Base-by-base conservation (phyloP, 2,329 filamentous ascomycete species). In the Microsporum canis region DNA sequence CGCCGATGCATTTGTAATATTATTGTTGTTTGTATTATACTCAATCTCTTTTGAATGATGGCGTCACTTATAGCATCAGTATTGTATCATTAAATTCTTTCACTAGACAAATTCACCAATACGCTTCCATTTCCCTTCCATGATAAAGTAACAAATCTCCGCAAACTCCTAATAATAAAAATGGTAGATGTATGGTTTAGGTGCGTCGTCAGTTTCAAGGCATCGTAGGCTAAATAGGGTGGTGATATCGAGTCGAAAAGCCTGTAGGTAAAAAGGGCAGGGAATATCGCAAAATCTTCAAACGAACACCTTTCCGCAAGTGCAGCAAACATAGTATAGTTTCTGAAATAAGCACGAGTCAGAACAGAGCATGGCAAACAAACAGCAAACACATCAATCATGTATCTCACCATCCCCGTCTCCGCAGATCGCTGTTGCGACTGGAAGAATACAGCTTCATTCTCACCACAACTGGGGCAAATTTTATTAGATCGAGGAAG, bases 361-460 rank as follows among this genome's bases (percentile, higher is more conserved):
- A 70, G 66, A 59, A 33, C 61, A 36, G 12, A 33, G 8, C 14
- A 7, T 61, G 31, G 47, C 34, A 57, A 29, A 61, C 4, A 62
- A n/a, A 55, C 12, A 23, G 34, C 23, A 57, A 14, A 14, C 5
- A 29, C 12, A 43, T 31, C 45, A 23, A 14, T 39, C 31, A n/a
- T 41, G 7, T 31, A 57, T 67, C 88, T 81, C 77, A 97, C 94
- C 94, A 99, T 99, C 78, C 94, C 94, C 51, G 94, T 99, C 76
- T 97, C 91, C 57, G 90, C 89, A 68, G 88, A 96, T 76, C 94
- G 88, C 79, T 97, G 91, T 74, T 99, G 94, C 64, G 91, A 96
- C 79, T 99, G 94, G 80, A 99, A 99, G 79, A 96, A 99, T 63
- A 99, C 95, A 53, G 91, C 91, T 77, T 97, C 91, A 68, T 85